Base-by-base conservation (phyloP, 2,329 filamentous ascomycete species). In the Colletotrichum spinosum region DNA sequence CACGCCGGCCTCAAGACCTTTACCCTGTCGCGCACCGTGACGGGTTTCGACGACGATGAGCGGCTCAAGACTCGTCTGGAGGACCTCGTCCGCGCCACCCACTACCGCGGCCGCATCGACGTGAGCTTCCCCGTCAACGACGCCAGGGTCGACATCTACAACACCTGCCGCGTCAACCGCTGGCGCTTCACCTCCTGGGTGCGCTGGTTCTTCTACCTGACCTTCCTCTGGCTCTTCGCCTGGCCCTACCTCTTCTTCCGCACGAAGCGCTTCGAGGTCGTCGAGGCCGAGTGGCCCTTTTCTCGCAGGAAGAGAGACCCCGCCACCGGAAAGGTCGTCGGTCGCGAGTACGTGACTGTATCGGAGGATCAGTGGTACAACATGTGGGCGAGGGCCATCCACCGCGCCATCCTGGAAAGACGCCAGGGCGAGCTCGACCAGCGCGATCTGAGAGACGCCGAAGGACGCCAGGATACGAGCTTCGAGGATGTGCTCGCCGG, bases 201-300 rank as follows among this genome's bases (percentile, higher is more conserved):
- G 49, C 79, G 84, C 46, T 86, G 86, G 81, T 49, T 92, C 9
- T 92, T 89, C 78, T 88, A 86, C 72, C 74, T 92, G 6, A 88
- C 88, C 0, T 87, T 93, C 65, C 75, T 91, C 11, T 91, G 91
- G 83, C 72, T 94, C 61, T 81, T 94, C 69, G 80, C 86, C 3
- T 94, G 91, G 91, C 91, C 91, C 0, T 84, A 86, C 61, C 81
- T 94, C 11, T 89, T 87, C 77, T 83, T 92, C 73, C 77, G 84
- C 15, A 94, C 91, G 2, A 88, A 86, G 72, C 82, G 86, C 53
- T 94, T 89, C 78, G 84, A 90, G 68, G 88, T 92, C 2, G 83
- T 87, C 3, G 79, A 81, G 25, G 84, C 85, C 0, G 81, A 89
- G 39, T 94, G 90, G 89, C 75, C 80, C 1, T 89, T 84, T 69